Conservation (phyloP, 345 rosid genomes). For the Citrus cavaleriei region DNA sequence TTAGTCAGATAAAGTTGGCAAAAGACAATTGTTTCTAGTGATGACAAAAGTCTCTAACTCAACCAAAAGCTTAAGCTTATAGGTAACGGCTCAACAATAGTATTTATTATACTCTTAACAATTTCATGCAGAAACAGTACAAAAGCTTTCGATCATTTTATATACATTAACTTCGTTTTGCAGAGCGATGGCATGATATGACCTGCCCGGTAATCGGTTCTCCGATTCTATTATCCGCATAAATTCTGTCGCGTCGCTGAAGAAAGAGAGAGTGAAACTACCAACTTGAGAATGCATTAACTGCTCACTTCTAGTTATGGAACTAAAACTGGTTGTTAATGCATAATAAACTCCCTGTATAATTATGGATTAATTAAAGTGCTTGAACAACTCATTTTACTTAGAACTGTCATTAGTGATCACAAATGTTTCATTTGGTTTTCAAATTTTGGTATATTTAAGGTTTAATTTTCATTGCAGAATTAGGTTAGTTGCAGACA, state of each 20-base stretch:
- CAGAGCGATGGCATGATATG: too few relatives aligned
- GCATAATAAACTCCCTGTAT: not conserved
- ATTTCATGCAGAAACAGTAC: too few relatives aligned
- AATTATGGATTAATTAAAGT: not conserved
- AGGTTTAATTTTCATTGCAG: not conserved
- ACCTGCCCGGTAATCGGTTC: too few relatives aligned
- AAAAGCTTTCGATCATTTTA: too few relatives aligned
- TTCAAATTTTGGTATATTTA: not conserved
- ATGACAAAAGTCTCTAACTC: too few relatives aligned
- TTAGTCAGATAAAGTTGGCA: not conserved
- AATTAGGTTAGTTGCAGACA: not conserved
- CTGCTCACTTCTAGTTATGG: not conserved
- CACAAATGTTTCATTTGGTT: not conserved
- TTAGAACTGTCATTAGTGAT: not conserved
- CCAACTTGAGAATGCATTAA: not conserved
- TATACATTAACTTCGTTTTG: too few relatives aligned
- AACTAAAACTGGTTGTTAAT: not conserved
- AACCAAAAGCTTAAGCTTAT: too few relatives aligned
- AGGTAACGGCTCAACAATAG: too few relatives aligned
- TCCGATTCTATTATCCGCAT: too few relatives aligned
- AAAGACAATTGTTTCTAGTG: too few relatives aligned
- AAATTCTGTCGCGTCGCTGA: not conserved
- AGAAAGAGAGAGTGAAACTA: not conserved
- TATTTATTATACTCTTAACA: too few relatives aligned
- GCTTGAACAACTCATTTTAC: not conserved